Evolutionary conservation across 495 filamentous ascomycete genomes (phyloP).

Genomic region (Penicillium canariense): DNA sequence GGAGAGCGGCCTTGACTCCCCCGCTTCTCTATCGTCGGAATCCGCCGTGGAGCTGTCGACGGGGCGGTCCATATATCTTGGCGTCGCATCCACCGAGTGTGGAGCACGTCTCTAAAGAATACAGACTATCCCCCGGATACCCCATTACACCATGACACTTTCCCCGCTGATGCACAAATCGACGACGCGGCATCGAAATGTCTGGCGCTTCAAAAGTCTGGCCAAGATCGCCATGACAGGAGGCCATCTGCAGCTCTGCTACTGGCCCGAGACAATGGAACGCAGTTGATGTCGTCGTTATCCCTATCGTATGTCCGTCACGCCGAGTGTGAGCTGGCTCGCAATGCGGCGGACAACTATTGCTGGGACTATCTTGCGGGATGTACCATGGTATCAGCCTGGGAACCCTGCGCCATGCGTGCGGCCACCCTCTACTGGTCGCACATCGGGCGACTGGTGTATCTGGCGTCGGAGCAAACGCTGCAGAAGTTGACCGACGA

Average conservation of each 20-base stretch:
- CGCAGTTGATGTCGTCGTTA: slow-evolving; percentile 44
- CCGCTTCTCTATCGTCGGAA: slow-evolving; percentile 20
- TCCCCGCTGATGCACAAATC: slow-evolving; percentile 29
- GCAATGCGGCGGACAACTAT: slow-evolving; percentile 51
- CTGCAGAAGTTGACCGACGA: slow-evolving; percentile 42
- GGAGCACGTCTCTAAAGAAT: background rate
- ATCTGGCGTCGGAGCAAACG: slow-evolving; percentile 50
- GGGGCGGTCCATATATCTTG: background rate
- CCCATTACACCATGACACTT: background rate
- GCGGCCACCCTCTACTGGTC: slow-evolving; percentile 51
- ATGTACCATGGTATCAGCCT: slow-evolving; percentile 53
- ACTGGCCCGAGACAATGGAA: slow-evolving; percentile 49
- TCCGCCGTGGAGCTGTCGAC: slow-evolving; percentile 13
- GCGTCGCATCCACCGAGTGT: background rate
- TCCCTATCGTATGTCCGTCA: slow-evolving; percentile 57
- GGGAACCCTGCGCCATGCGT: slow-evolving; percentile 60
- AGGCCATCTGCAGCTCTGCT: slow-evolving; percentile 50
- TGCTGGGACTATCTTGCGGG: slow-evolving; percentile 45
- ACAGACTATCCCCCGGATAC: no score
- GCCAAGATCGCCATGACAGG: slow-evolving; percentile 42
- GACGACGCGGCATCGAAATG: slow-evolving; percentile 33
- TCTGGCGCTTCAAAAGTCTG: slow-evolving; percentile 38
- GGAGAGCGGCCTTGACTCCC: slow-evolving; percentile 8
- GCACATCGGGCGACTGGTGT: slow-evolving; percentile 53
- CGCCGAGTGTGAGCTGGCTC: slow-evolving; percentile 50